Evolutionary conservation across 2,329 filamentous ascomycete species (phyloP).

Genomic region (Polytolypa hystricis): DNA sequence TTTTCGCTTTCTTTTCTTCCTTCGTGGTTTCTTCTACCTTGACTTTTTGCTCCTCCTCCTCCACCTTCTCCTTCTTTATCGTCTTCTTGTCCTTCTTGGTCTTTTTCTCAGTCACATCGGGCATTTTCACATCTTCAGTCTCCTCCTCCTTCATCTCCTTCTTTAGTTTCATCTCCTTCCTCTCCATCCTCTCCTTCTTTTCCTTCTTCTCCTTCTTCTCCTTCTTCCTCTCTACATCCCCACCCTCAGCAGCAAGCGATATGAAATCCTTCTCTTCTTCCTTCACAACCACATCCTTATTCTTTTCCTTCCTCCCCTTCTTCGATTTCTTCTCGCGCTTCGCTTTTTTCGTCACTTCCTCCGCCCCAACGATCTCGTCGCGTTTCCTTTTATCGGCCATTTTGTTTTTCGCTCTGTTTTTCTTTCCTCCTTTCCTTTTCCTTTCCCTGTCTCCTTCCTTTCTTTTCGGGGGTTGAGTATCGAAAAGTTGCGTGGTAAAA

Average conservation of each 20-base stretch:
- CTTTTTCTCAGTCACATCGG: constrained; percentile 8
- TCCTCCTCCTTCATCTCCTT: constrained; percentile 7
- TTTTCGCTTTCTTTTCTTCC: constrained; percentile 7
- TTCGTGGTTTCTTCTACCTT: constrained; percentile 7
- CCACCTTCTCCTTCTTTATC: constrained; percentile 11
- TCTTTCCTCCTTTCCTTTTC: too few species aligned
- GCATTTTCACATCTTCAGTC: constrained; percentile 10
- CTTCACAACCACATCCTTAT: background rate
- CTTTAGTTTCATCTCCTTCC: constrained; percentile 11
- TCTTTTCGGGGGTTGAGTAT: too few species aligned
- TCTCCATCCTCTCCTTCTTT: constrained; percentile 15
- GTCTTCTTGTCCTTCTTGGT: constrained; percentile 6
- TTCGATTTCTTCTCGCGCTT: constrained; percentile 8
- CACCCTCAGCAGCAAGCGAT: constrained; percentile 9
- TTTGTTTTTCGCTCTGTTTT: too few species aligned
- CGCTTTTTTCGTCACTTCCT: constrained; percentile 9
- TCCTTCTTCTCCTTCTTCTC: constrained; percentile 15
- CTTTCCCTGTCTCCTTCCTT: too few species aligned
- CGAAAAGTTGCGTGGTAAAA: too few species aligned
- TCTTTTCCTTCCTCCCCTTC: constrained; percentile 4
- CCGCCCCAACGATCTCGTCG: constrained; percentile 7
- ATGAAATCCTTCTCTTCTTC: background rate
- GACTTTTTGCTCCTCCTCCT: constrained; percentile 7
- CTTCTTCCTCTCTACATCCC: constrained; percentile 16
- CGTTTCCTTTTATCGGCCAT: constrained; percentile 15